Conservation (phyloP, 495 filamentous ascomycete species). For the Talaromyces liani region DNA sequence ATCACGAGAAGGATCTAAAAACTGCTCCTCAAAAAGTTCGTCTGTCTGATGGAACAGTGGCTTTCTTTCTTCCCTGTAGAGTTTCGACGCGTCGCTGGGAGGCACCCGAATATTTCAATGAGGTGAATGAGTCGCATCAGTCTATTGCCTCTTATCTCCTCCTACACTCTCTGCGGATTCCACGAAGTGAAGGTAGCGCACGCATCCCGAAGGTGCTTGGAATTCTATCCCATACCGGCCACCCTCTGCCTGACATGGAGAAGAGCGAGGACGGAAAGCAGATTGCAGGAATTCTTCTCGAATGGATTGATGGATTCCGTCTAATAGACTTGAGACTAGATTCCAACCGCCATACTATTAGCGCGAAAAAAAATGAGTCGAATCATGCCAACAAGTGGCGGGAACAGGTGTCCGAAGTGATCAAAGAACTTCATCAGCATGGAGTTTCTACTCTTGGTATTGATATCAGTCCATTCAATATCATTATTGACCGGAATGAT, state of each 20-base stretch:
- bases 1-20: background rate
- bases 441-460: conserved; percentile 1
- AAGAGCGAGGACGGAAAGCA: background rate
- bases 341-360: background rate
- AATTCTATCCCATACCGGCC: background rate
- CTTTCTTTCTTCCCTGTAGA: background rate
- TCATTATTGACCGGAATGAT: conserved; percentile 1
- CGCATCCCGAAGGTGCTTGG: background rate
- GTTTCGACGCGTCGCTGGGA: background rate
- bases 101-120: background rate
- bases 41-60: conserved; percentile 1
- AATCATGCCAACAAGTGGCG: conserved; percentile 1
- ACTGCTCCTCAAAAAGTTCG: background rate
- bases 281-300: conserved; percentile 1
- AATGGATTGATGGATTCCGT: conserved; percentile 5
- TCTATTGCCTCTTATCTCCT: background rate
- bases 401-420: background rate
- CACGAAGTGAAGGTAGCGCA: background rate
- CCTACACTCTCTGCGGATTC: conserved; percentile 1
- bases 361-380: background rate
- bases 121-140: background rate
- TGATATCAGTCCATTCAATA: conserved; percentile 1
- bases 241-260: background rate
- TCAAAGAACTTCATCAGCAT: background rate
- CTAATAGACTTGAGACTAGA: background rate